A percentile compares a stretch with the other conserved stretches of the same genome.
Evolutionary conservation across 129 eudicot genomes (phyloP).

Genomic region (Tanacetum coccineum): DNA sequence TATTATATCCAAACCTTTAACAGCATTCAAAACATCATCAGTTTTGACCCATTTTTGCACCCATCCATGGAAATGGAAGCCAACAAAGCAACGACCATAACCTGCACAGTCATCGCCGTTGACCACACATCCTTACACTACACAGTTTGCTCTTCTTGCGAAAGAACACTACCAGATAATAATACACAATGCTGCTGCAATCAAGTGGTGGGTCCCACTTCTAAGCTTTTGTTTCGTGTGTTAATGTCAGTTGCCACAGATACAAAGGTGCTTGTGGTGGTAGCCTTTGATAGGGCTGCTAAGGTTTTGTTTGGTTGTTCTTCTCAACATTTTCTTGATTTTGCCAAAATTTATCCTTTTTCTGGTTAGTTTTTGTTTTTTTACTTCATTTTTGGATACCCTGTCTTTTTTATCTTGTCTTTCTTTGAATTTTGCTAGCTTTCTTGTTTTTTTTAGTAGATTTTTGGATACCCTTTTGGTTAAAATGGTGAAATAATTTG

Average conservation of each 20-base stretch:
- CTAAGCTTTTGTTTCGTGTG: slow-evolving; percentile 76
- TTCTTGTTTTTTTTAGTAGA: too few species aligned
- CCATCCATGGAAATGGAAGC: slow-evolving; percentile 30
- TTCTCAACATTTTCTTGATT: slow-evolving; percentile 70
- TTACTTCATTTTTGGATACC: too few species aligned
- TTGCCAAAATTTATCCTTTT: slow-evolving; percentile 70
- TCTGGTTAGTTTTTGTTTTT: slow-evolving; percentile 42
- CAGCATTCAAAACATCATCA: background rate
- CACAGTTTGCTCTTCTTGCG: slow-evolving; percentile 73
- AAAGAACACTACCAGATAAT: slow-evolving; percentile 47
- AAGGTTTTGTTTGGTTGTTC: slow-evolving; percentile 91
- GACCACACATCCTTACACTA: slow-evolving; percentile 55
- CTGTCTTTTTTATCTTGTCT: too few species aligned
- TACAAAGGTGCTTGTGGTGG: slow-evolving; percentile 69
- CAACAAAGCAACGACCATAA: slow-evolving; percentile 38
- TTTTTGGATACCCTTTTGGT: too few species aligned
- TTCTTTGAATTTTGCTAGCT: too few species aligned
- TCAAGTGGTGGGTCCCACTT: background rate
- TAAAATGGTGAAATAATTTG: too few species aligned
- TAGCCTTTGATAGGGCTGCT: slow-evolving; percentile 87
- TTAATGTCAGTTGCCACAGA: slow-evolving; percentile 88
- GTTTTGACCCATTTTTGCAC: background rate
- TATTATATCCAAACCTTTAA: background rate
- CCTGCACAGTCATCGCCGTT: slow-evolving; percentile 62
- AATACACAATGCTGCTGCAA: slow-evolving; percentile 47